Evolutionary conservation across 208 protist genomes (phyloP), one percentile per base, ranked within the genome.

Genomic region (Trypanosomatidae sp.): DNA sequence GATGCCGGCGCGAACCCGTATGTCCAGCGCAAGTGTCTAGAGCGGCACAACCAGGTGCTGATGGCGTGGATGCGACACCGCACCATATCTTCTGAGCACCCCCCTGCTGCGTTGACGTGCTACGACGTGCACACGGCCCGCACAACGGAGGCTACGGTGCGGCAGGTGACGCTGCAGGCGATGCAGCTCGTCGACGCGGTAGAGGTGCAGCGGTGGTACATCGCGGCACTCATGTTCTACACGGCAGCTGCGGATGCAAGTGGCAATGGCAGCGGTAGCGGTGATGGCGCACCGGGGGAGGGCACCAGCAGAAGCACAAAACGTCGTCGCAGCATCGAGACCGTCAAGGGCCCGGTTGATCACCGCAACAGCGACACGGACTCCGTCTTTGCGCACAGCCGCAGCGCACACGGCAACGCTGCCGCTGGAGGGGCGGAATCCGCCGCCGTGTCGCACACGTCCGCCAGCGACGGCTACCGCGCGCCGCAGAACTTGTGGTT

Each of bases 181-280:
- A 82, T 79, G 80, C 66, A 82, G 53, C 60, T 85, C 43, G 39
- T 88, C 19, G 76, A 88, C 67, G 82, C 80, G 76, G 70, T 75
- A 1, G 62, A 75, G 62, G 67, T 90, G 44, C 84, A 84, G 44
- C 83, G 83, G 9, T 94, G 87, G 87, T 94, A 92, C 69, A 72
- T 89, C 25, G 79, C 87, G 52, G 81, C 87, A 12, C 69, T 91
- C 1, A 69, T 87, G n/a, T 66, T 94, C 6, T 76, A 55, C 70
- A 62, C 52, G 25, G 1, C 36, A 4, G 52, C 25, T 13, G 1
- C 36, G 0, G 22, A 7, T 12, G 12, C 19, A 44, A 13, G 30
- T 13, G 2, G 39, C 46, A 43, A n/a, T n/a, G n/a, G n/a, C n/a
- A n/a, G n/a, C n/a, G n/a, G n/a, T n/a, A n/a, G n/a, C n/a, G n/a